phyloP scores from a whole-genome alignment of 805 yeast species.

The Starmerella apicola region DNA sequence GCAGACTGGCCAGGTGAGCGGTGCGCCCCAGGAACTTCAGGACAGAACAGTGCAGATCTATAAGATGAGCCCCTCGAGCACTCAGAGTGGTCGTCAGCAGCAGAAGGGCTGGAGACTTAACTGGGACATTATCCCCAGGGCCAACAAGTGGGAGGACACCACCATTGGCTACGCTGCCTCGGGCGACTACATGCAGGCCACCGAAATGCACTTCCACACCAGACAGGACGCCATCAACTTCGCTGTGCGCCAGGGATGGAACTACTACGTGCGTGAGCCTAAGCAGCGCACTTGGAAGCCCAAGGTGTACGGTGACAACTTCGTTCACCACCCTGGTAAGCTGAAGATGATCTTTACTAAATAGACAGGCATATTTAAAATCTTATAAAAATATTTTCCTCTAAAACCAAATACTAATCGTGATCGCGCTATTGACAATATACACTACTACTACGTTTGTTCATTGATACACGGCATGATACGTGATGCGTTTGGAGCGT shows the following conservation, averaged over 20 bases:
- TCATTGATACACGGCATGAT: too few species aligned
- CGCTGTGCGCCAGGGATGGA: conserved; percentile 80
- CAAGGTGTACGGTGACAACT: conserved; percentile 65
- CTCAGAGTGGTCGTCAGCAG: conserved; percentile 50
- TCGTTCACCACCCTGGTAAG: conserved; percentile 54
- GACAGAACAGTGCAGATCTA: conserved; percentile 64
- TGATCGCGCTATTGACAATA: too few species aligned
- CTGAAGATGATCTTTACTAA: conserved; percentile 74
- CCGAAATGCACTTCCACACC: conserved; percentile 58
- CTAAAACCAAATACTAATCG: too few species aligned
- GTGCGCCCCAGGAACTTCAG: conserved; percentile 59
- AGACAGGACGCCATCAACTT: conserved; percentile 67
- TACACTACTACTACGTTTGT: too few species aligned
- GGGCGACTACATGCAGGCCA: conserved; percentile 68
- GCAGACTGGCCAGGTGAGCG: conserved; percentile 25
- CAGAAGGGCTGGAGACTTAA: conserved; percentile 56
- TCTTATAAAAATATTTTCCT: too few species aligned
- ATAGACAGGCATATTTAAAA: conserved; percentile 24
- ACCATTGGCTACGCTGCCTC: conserved; percentile 74
- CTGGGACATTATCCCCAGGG: conserved; percentile 69
- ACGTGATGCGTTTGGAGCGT: too few species aligned
- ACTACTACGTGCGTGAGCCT: conserved; percentile 71
- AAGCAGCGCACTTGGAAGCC: conserved; percentile 57
- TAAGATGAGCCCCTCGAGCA: conserved; percentile 67
- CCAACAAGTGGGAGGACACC: conserved; percentile 82